Evolutionary conservation across 169 alveolate species (phyloP), one percentile per base, ranked within the genome.

Genomic region (Plasmodium vinckei): DNA sequence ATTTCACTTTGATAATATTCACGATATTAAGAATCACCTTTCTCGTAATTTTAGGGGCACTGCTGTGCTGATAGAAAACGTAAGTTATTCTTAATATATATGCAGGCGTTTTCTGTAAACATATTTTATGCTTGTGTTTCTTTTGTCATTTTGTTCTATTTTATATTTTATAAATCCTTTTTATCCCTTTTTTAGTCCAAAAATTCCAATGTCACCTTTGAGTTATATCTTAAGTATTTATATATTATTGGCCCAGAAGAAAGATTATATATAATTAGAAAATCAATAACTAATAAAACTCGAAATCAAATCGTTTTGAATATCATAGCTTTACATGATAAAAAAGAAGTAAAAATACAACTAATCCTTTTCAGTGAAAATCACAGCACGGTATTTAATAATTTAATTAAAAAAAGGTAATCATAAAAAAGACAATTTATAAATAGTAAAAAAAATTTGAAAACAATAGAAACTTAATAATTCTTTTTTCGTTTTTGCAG

Each of bases 1-100:
- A 51, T 79, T 79, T 27, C 72, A 65, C 49, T 67, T 65, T 65
- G 47, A 51, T 47, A 79, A 69, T 44, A 79, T 79, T 25, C 39
- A 79, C n/a, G 63, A 79, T 53, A 17, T 79, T 53, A 79, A 57
- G 46, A 47, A 65, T 7, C 39, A 57, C 53, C 51, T 53, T 53
- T 46, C 15, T 57, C 65, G 70, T 47, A 79, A 67, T 59, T 79
- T 79, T 13, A 69, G 56, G 42, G 89, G 89, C 6, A 2, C 46
- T 59, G 82, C 82, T 19, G 82, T 51, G n/a, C 2, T 53, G 39
- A 6, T 5, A 12, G 82, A 79, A 60, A 15, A 49, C 6, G 89
- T 79, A 67, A 79, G 73, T 19, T 44, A 21, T 17, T 15, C n/a
- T 33, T 5, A 33, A 33, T 33, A 33, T 33, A 33, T 33, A 4